Percentiles rank a stretch among this genome's conserved stretches.
These are phyloP conservation scores for Sedum album DNA, from an alignment of 164 flowering plant species.

Conservation along the genomic window DNA sequence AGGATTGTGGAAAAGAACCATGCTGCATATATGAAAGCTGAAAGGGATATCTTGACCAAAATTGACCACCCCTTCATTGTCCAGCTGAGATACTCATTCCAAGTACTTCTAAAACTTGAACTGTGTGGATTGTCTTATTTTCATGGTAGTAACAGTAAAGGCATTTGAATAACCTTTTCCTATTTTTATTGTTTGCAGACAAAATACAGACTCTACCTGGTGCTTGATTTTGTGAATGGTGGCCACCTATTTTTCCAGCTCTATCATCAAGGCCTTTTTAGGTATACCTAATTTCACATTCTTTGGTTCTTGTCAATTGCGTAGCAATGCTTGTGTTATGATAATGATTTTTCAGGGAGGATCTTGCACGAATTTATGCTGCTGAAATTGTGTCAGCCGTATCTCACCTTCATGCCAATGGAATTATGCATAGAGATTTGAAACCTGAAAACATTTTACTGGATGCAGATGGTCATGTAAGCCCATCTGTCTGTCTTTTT, in stretches of 20 bases:
- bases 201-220: conserved; percentile 67
- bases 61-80: conserved; percentile 81
- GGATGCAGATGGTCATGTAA: conserved; percentile 80
- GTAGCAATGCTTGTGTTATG: neutral
- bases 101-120: conserved; percentile 27
- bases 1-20: conserved; percentile 79
- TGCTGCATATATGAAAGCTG: conserved; percentile 83
- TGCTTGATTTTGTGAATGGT: conserved; percentile 76
- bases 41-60: conserved; percentile 81
- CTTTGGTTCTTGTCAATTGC: neutral
- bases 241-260: conserved; percentile 87
- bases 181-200: conserved; percentile 38
- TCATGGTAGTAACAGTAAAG: neutral
- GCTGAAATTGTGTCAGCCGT: conserved; percentile 88
- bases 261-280: conserved; percentile 75
- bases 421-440: conserved; percentile 86
- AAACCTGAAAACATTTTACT: conserved; percentile 81
- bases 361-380: conserved; percentile 46
- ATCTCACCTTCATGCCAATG: conserved; percentile 69
- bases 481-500: neutral
- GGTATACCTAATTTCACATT: conserved; percentile 23
- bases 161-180: neutral
- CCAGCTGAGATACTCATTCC: conserved; percentile 86
- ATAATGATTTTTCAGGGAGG: conserved; percentile 43
- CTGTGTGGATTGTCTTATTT: neutral